Percentiles rank a stretch among this genome's conserved stretches.
phyloP scores from a whole-genome alignment of 2,329 filamentous ascomycete genomes.

The Cytospora piceicola region DNA sequence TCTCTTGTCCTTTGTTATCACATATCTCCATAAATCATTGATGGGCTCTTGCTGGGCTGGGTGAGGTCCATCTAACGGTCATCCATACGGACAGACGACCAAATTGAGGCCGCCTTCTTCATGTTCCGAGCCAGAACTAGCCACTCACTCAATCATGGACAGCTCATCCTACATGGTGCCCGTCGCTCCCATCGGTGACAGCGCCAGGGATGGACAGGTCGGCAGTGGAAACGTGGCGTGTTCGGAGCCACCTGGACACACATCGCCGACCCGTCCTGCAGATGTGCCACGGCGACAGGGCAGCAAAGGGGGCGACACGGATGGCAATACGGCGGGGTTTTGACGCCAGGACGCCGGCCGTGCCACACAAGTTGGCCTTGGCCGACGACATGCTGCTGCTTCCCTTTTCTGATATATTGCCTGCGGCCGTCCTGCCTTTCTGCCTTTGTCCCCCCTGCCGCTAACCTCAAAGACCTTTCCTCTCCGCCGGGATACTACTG shows the following conservation, averaged over 20 bases:
- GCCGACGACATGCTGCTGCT: background rate
- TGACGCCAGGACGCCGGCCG: background rate
- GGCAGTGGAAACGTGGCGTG: slow-evolving; percentile 21
- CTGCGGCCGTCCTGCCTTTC: background rate
- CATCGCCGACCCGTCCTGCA: slow-evolving; percentile 11
- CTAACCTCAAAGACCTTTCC: background rate
- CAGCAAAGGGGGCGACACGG: too few species aligned
- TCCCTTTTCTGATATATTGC: background rate
- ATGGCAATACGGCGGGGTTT: background rate
- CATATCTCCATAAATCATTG: too few species aligned
- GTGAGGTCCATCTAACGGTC: background rate
- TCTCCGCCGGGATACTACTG: background rate
- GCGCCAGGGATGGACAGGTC: background rate
- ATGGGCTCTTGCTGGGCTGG: background rate
- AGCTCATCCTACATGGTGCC: background rate
- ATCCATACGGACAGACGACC: background rate
- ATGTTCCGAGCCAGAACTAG: background rate
- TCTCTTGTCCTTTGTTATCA: too few species aligned
- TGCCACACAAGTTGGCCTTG: background rate
- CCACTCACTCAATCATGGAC: background rate
- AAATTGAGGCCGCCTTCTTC: background rate
- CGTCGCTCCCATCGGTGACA: background rate
- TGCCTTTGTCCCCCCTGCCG: background rate
- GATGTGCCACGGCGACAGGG: background rate
- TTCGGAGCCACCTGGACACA: slow-evolving; percentile 18